A percentile compares a stretch with the other conserved stretches of the same genome.
Conservation (phyloP, 2,329 filamentous ascomycete species). For the Aureobasidium melanogenum region DNA sequence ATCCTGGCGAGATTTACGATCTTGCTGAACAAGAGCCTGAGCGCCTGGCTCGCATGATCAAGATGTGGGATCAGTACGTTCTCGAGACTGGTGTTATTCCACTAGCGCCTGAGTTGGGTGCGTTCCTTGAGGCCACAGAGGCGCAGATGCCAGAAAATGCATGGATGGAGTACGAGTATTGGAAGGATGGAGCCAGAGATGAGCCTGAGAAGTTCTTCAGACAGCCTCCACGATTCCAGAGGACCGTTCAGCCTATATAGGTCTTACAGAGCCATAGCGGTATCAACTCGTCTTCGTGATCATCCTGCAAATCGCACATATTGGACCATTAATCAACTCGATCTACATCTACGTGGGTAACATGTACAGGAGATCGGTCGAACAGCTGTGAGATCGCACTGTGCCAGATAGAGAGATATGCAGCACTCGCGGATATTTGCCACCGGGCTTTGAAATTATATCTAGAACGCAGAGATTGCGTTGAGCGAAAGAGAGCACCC, state of each 20-base stretch:
- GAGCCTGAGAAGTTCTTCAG: slow-evolving; percentile 27
- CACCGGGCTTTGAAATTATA: no score
- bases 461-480: no score
- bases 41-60: slow-evolving; percentile 39
- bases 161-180: slow-evolving; percentile 60
- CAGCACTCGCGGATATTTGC: no score
- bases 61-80: slow-evolving; percentile 50
- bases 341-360: no score
- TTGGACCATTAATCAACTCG: no score
- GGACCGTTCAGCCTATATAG: slow-evolving; percentile 17
- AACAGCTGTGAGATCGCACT: no score
- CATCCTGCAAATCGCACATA: background rate
- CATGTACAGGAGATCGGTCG: no score
- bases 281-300: background rate
- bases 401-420: no score
- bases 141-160: slow-evolving; percentile 57
- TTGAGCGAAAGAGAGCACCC: no score
- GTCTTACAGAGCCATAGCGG: background rate
- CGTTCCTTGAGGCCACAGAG: slow-evolving; percentile 52
- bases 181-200: slow-evolving; percentile 44
- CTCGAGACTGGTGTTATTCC: slow-evolving; percentile 53
- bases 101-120: slow-evolving; percentile 48
- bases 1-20: slow-evolving; percentile 42
- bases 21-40: slow-evolving; percentile 31
- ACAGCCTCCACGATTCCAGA: slow-evolving; percentile 24